These are phyloP conservation scores for Raddia guianensis DNA, from an alignment of 176 grass and related monocot species.

Conservation along the genomic window DNA sequence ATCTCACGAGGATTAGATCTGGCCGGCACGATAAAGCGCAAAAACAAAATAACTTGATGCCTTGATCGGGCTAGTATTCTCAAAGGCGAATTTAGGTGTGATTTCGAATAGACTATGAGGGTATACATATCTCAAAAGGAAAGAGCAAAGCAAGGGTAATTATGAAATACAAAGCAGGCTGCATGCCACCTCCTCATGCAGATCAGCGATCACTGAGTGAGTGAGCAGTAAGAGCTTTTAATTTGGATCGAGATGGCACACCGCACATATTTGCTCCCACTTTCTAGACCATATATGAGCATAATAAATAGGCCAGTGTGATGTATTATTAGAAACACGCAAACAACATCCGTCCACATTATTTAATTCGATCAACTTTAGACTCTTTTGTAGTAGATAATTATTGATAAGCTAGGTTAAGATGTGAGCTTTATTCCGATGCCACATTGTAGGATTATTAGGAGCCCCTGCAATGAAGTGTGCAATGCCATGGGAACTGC, in stretches of 20 bases:
- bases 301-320: background rate
- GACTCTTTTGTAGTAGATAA: background rate
- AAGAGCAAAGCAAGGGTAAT: background rate
- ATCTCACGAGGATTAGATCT: background rate
- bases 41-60: background rate
- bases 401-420: conserved; percentile 7
- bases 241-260: background rate
- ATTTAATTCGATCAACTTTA: background rate
- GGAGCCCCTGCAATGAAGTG: background rate
- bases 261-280: background rate
- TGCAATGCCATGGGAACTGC: background rate
- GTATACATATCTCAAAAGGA: background rate
- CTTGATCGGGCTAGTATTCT: background rate
- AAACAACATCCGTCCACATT: background rate
- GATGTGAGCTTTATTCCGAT: conserved; percentile 25
- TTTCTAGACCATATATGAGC: background rate
- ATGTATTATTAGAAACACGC: background rate
- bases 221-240: background rate
- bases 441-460: background rate
- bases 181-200: background rate
- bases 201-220: background rate
- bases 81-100: background rate
- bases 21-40: too few species aligned
- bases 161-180: too few species aligned
- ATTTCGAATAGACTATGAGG: background rate